phyloP scores from a whole-genome alignment of 768 basidiomycete species.

The Floccularia luteovirens region DNA sequence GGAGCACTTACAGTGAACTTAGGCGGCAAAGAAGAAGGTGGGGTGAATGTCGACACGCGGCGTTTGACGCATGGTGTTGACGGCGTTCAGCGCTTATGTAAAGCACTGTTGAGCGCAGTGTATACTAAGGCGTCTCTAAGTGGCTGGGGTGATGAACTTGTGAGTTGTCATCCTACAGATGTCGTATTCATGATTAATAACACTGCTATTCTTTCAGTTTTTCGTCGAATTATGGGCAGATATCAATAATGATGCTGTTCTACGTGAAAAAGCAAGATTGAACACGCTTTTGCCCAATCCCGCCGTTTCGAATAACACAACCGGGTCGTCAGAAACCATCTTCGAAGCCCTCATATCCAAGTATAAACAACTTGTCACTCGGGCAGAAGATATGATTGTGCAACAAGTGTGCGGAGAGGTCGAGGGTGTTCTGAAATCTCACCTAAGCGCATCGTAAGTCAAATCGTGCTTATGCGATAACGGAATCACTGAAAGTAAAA shows the following conservation, averaged over 20 bases:
- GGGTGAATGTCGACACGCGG: constrained; percentile 44
- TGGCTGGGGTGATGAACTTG: constrained; percentile 86
- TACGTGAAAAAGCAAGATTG: constrained; percentile 46
- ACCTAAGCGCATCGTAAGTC: constrained; percentile 52
- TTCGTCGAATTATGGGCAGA: constrained; percentile 89
- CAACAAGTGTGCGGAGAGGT: constrained; percentile 81
- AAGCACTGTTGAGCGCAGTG: constrained; percentile 76
- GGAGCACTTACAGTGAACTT: constrained; percentile 72
- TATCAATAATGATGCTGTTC: constrained; percentile 51
- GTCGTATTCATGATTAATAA: constrained; percentile 3
- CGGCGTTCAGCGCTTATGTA: constrained; percentile 77
- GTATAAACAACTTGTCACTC: constrained; percentile 50
- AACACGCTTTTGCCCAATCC: constrained; percentile 45
- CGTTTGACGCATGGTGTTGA: constrained; percentile 76
- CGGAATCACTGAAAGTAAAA: background rate
- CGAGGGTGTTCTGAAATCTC: constrained; percentile 63
- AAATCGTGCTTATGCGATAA: background rate
- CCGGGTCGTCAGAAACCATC: constrained; percentile 53
- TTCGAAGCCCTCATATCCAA: constrained; percentile 71
- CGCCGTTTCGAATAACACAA: constrained; percentile 15
- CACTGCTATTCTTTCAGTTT: constrained; percentile 43
- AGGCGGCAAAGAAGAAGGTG: constrained; percentile 31
- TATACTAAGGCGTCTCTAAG: constrained; percentile 67
- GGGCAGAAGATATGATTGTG: constrained; percentile 87
- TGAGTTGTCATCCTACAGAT: constrained; percentile 26